Evolutionary conservation across 2,329 filamentous ascomycete genomes (phyloP), one percentile per base, ranked within the genome.

Genomic region (Aspergillus pseudotamarii): DNA sequence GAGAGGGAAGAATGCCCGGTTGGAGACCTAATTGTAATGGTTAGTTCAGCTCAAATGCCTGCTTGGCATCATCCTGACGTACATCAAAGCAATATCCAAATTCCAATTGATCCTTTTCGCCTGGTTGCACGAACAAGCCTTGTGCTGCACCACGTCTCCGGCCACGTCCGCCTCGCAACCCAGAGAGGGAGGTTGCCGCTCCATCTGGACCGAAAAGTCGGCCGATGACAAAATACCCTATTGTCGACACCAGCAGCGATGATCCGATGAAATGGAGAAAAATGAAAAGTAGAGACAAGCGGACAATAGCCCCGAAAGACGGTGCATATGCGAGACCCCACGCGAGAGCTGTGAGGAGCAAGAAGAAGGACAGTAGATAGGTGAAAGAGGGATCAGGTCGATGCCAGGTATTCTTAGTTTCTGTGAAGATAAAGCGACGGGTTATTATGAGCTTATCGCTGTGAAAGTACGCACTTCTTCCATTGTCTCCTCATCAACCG

Each of bases 71-170:
- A 30, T n/a, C n/a, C 19, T 36, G 30, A 54, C 32, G 32, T 69
- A 87, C 88, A 78, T 91, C 88, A 77, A 90, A 90, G 75, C 88
- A 90, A 73, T 91, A 91, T 59, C 88, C 88, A 77, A 90, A 91
- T 72, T 90, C 88, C 65, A 91, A 75, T 64, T 85, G 85, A 60
- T 89, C 87, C 34, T 83, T 84, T 65, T 81, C 79, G 11, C 79
- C 80, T 0, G 84, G 82, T 59, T 86, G 84, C 6, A 83, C 80
- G 70, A 90, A 89, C 8, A 90, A 75, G 2, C 88, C 87, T 71
- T 85, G 80, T 56, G 81, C 79, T 21, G 77, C 75, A 60, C 79
- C 75, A 64, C 85, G 75, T 71, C 85, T 79, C 62, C 84, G 78
- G 36, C 83, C 81, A 6, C 83, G 75, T 56, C 64, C 78, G 64